Evolutionary conservation across 371 early-diverging fungal genomes (phyloP), one percentile per base, ranked within the genome.

Genomic region (Phascolomyces articulosus): DNA sequence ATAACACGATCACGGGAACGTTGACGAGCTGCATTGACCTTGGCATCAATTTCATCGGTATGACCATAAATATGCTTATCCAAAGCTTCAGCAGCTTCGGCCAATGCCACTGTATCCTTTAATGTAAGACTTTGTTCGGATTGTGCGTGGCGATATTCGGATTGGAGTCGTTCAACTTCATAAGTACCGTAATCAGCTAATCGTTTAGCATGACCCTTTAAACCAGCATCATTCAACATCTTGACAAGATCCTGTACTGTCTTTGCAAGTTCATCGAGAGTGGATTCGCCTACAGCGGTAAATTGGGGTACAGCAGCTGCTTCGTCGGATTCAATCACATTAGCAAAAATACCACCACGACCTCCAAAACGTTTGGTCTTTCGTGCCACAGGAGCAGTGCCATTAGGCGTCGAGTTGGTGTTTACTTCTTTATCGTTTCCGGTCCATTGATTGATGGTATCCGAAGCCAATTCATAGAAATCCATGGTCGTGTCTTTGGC

Each of bases 201-300:
- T 16, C 74, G 64, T 55, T 75, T 74, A 1, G 77, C 77, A 55
- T 82, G 77, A 6, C 79, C 82, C 2, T 73, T 65, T 59, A 82
- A 70, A 21, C 77, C 82, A 20, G 73, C 71, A 20, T 78, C 69
- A 40, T 82, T 82, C 65, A 82, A 64, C 63, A 75, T 65, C 9
- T 21, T 29, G 20, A 76, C 73, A 11, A 82, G 64, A 6, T 64
- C 66, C 41, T 70, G 62, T 1, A 77, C 68, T 20, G 82, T 79
- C 38, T 58, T 55, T 27, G 67, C 77, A 20, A 82, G 61, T 2
- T 62, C 68, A 38, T 81, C 71, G 44, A 78, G 29, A 9, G 55
- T 41, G 2, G 60, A 61, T 48, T 76, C 70, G 4, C 61, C 56
- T 23, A 63, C 56, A 10, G 59, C 11, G 2, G 21, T 56, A 40